Evolutionary conservation across 345 rosid genomes (phyloP), one percentile per base, ranked within the genome.

Genomic region (Arabidopsis thaliana): DNA sequence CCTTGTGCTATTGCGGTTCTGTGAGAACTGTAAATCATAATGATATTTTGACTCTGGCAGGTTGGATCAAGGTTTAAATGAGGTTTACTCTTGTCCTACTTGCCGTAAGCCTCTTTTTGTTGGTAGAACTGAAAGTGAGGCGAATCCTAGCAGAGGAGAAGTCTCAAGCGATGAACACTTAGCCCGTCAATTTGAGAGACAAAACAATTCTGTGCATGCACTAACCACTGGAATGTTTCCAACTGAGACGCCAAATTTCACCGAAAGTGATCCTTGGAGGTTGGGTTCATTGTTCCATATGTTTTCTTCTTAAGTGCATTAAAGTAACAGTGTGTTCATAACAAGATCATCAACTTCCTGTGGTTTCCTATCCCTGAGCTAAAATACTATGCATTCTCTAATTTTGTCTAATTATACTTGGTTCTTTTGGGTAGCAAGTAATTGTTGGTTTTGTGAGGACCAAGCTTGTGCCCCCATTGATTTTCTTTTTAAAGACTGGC

Each of bases 51-150:
- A 59, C 57, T 67, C 59, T 84, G 75, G 73, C 85, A 92, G 93
- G 97, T 77, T 92, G 86, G 97, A 92, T 83, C 93, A 92, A 82
- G 91, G 97, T 67, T 81, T 87, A 67, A 88, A 81, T 79, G 96
- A 87, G 25, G 84, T 66, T 64, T 88, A 88, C 73, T 88, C 96
- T 13, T 92, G 96, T 65, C 97, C 96, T 56, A 89, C 96, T 25
- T 92, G 96, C 81, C 84, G 93, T 72, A 92, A 89, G 85, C 93
- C 96, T 4, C 91, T 92, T 70, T 85, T 89, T 81, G 83, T 77
- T 25, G 78, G 80, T 22, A 77, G 90, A 83, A 53, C 75, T 52
- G 91, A 85, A 80, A 87, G 55, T 80, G 87, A 83, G 77, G 73
- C 74, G 59, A 83, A 52, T 55, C 74, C 70, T 55, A 82, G 36